Percentiles rank a stretch among this genome's conserved stretches.
Evolutionary conservation across 371 early-diverging fungal species (phyloP).

Genomic region (Funneliformis caledonium): DNA sequence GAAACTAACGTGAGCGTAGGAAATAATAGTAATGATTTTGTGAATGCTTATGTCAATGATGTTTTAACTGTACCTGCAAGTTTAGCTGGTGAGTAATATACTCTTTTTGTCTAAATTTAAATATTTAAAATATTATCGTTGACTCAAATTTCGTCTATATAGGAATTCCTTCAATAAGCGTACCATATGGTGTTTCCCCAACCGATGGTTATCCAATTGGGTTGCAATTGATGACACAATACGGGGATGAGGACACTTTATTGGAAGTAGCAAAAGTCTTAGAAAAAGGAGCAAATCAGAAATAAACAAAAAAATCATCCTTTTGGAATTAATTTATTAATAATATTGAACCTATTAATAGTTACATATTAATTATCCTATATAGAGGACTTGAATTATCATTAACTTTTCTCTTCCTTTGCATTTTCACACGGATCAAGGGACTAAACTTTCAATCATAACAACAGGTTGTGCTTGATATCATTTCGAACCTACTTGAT

Average conservation of each 20-base stretch:
- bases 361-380: neutral
- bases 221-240: slow-evolving; percentile 82
- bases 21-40: neutral
- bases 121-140: slow-evolving; percentile 28
- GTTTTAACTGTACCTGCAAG: slow-evolving; percentile 90
- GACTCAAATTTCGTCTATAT: neutral
- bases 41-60: slow-evolving; percentile 76
- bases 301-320: neutral
- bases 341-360: neutral
- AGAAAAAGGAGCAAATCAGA: slow-evolving; percentile 39
- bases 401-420: too few relatives aligned
- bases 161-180: slow-evolving; percentile 69
- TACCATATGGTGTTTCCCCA: slow-evolving; percentile 58
- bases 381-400: too few relatives aligned
- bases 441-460: too few relatives aligned
- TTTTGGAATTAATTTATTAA: neutral
- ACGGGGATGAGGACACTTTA: slow-evolving; percentile 74
- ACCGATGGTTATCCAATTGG: slow-evolving; percentile 70
- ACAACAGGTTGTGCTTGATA: too few relatives aligned
- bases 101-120: neutral
- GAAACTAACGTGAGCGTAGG: neutral
- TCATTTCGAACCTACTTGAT: too few relatives aligned
- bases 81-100: slow-evolving; percentile 65
- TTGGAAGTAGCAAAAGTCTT: slow-evolving; percentile 53
- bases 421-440: too few relatives aligned